Conservation (phyloP, 2,329 filamentous ascomycete genomes). For the Ophiognomonia clavigignenti-juglandacearum region DNA sequence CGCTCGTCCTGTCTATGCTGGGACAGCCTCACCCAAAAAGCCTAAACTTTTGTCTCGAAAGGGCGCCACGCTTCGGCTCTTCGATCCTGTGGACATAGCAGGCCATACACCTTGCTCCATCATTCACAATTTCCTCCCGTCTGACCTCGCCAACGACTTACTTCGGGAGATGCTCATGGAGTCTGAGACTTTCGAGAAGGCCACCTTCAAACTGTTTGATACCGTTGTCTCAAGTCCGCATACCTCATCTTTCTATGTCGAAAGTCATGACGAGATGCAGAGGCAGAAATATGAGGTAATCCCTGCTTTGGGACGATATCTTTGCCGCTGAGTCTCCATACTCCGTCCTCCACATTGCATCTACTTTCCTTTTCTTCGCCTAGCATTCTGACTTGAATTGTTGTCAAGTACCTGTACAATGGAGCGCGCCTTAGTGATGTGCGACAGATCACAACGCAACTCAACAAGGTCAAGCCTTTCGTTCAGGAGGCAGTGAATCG, state of each 20-base stretch:
- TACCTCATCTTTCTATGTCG: constrained; percentile 78
- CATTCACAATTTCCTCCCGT: constrained; percentile 82
- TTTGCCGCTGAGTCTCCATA: too few species aligned
- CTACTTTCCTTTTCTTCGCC: too few species aligned
- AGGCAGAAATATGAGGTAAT: constrained; percentile 67
- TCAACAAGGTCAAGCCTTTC: constrained; percentile 62
- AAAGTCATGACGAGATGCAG: constrained; percentile 63
- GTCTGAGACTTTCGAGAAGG: constrained; percentile 62
- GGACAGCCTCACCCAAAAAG: constrained; percentile 31
- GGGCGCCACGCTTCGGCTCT: constrained; percentile 79
- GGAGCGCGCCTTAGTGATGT: constrained; percentile 72
- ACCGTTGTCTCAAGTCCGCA: constrained; percentile 82
- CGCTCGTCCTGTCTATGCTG: constrained; percentile 19
- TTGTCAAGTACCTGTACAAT: constrained; percentile 69
- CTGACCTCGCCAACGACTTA: constrained; percentile 66
- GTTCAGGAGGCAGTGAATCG: constrained; percentile 74
- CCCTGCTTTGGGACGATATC: too few species aligned
- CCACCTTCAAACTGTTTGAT: constrained; percentile 83
- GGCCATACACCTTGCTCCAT: constrained; percentile 85
- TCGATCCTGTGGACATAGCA: constrained; percentile 74
- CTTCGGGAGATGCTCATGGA: constrained; percentile 73
- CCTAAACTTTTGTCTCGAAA: constrained; percentile 60
- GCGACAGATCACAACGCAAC: constrained; percentile 68
- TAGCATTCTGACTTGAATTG: too few species aligned
- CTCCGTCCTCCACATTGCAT: too few species aligned